A percentile compares a stretch with the other conserved stretches of the same genome.
Evolutionary conservation across 495 filamentous ascomycete species (phyloP).

Genomic region (Aspergillus incahuasiensis): DNA sequence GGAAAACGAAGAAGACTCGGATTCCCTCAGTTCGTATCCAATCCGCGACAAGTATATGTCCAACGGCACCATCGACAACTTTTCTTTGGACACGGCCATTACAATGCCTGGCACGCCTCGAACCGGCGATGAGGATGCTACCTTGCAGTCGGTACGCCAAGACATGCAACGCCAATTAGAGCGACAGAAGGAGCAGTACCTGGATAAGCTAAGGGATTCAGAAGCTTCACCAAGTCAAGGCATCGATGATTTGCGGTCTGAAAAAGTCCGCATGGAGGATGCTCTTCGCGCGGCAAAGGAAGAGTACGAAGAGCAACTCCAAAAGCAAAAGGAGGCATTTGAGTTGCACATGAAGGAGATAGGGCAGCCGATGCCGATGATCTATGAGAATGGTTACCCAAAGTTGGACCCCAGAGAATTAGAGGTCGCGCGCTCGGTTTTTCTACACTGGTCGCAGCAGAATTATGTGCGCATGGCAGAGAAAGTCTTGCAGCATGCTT

Average conservation of each 20-base stretch:
- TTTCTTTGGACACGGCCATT: slow-evolving; percentile 88
- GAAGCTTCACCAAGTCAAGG: slow-evolving; percentile 71
- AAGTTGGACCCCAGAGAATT: slow-evolving; percentile 67
- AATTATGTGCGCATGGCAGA: slow-evolving; percentile 96
- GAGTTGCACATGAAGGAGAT: slow-evolving; percentile 63
- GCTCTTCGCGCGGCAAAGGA: slow-evolving; percentile 71
- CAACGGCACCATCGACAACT: slow-evolving; percentile 91
- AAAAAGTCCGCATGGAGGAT: slow-evolving; percentile 85
- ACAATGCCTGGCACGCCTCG: slow-evolving; percentile 92
- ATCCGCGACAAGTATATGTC: slow-evolving; percentile 95
- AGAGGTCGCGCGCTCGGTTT: slow-evolving; percentile 57
- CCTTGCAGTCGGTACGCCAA: slow-evolving; percentile 68
- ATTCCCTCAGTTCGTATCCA: slow-evolving; percentile 83
- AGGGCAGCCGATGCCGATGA: slow-evolving; percentile 46
- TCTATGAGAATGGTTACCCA: slow-evolving; percentile 47
- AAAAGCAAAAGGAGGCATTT: slow-evolving; percentile 69
- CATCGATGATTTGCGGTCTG: slow-evolving; percentile 75
- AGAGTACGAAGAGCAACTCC: slow-evolving; percentile 79
- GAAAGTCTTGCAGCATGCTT: slow-evolving; percentile 79
- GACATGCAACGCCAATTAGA: slow-evolving; percentile 88
- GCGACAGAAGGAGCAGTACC: slow-evolving; percentile 75
- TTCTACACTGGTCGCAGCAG: slow-evolving; percentile 74
- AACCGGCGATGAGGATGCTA: slow-evolving; percentile 67
- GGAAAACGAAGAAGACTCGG: slow-evolving; percentile 81
- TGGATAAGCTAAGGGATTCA: slow-evolving; percentile 72